These are phyloP conservation scores for Prunus padus DNA, from an alignment of 306 rosid species.

Conservation along the genomic window DNA sequence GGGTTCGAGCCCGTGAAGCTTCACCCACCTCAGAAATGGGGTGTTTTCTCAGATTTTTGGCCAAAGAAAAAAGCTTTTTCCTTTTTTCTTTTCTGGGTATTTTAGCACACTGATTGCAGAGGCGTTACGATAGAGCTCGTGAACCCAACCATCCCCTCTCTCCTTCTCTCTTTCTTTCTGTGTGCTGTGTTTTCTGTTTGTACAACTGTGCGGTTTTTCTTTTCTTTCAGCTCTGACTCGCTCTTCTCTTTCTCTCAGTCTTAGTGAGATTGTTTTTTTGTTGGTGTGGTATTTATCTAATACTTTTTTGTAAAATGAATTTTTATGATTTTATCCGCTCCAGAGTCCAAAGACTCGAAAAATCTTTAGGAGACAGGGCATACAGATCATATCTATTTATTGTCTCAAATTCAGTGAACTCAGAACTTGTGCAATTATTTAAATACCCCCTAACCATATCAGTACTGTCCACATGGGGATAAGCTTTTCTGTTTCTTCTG, in stretches of 20 bases:
- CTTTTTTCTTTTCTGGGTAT: background rate
- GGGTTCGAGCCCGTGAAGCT: slow-evolving; percentile 71
- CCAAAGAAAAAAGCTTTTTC: background rate
- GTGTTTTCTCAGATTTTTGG: slow-evolving; percentile 18
- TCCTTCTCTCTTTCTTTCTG: slow-evolving; percentile 10
- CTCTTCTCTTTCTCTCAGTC: background rate
- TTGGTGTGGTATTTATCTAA: slow-evolving; percentile 22
- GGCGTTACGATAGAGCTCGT: slow-evolving; percentile 44
- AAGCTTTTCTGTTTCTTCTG: background rate
- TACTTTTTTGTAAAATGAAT: background rate
- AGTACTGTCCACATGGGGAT: background rate
- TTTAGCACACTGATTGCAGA: slow-evolving; percentile 17
- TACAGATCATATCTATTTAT: background rate
- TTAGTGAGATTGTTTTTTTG: background rate
- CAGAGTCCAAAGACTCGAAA: no score
- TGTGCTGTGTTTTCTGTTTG: background rate
- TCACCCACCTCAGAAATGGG: slow-evolving; percentile 45
- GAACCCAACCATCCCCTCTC: slow-evolving; percentile 22
- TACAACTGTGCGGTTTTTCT: background rate
- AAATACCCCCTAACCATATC: background rate
- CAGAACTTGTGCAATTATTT: background rate
- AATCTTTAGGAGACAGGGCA: background rate
- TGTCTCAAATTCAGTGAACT: slow-evolving; percentile 13
- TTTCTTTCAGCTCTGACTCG: background rate
- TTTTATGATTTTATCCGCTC: background rate